These are phyloP conservation scores for Hygrocybe coccinea DNA, from an alignment of 768 basidiomycete species.

Conservation along the genomic window DNA sequence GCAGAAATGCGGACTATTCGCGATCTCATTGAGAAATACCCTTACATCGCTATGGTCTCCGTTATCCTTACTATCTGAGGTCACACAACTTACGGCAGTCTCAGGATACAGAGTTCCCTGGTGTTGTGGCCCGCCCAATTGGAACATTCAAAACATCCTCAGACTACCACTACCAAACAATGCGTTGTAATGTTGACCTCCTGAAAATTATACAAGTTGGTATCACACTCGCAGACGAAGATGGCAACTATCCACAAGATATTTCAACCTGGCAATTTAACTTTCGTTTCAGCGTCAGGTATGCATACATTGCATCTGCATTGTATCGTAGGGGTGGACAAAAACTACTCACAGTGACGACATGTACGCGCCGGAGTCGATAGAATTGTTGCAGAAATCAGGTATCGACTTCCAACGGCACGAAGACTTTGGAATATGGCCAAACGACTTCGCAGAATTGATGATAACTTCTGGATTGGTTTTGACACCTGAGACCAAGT, in stretches of 20 bases:
- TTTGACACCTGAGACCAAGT: slow-evolving; percentile 79
- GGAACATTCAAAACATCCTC: slow-evolving; percentile 94
- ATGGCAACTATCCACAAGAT: slow-evolving; percentile 87
- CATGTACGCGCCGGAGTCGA: slow-evolving; percentile 97
- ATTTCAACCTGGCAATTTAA: slow-evolving; percentile 99
- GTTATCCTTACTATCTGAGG: slow-evolving; percentile 15
- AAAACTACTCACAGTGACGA: slow-evolving; percentile 61
- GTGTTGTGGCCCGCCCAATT: slow-evolving; percentile 95
- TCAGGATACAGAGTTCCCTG: slow-evolving; percentile 98
- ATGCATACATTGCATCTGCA: slow-evolving; percentile 26
- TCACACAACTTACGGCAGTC: slow-evolving; percentile 21
- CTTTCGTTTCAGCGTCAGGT: slow-evolving; percentile 89
- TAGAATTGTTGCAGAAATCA: slow-evolving; percentile 89
- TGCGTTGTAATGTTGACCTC: slow-evolving; percentile 98
- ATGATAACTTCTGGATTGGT: slow-evolving; percentile 97
- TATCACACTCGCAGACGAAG: slow-evolving; percentile 88
- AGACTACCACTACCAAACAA: slow-evolving; percentile 99
- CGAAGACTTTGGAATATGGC: slow-evolving; percentile 85
- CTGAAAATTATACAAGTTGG: slow-evolving; percentile 98
- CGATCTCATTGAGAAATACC: slow-evolving; percentile 81
- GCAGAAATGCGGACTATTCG: slow-evolving; percentile 87
- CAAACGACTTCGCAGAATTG: slow-evolving; percentile 93
- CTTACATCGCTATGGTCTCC: slow-evolving; percentile 87
- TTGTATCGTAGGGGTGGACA: slow-evolving; percentile 15
- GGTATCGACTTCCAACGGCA: slow-evolving; percentile 95